A percentile compares a stretch with the other conserved stretches of the same genome.
These are phyloP conservation scores for Phytophthora megakarya DNA, from an alignment of 352 stramenopile genomes.

Conservation along the genomic window DNA sequence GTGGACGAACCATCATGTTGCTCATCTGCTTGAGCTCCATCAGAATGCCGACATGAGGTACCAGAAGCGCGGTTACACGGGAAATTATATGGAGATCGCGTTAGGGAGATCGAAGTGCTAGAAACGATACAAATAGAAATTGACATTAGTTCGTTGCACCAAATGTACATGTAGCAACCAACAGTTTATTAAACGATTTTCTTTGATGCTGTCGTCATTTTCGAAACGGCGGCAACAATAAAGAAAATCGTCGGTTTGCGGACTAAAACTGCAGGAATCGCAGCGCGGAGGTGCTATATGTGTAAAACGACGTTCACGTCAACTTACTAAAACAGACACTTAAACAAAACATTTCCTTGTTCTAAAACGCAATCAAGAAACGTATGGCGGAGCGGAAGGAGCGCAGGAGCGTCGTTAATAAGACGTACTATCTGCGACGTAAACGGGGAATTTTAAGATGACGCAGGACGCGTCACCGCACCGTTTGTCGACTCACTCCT, in stretches of 20 bases:
- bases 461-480: too few species aligned
- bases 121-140: too few species aligned
- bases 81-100: constrained; percentile 58
- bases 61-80: constrained; percentile 56
- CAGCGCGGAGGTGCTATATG: not conserved
- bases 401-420: not conserved
- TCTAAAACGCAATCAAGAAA: not conserved
- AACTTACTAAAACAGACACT: too few species aligned
- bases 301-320: not conserved
- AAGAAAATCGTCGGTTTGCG: too few species aligned
- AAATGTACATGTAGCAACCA: too few species aligned
- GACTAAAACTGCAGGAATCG: too few species aligned
- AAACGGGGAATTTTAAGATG: not conserved
- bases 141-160: too few species aligned
- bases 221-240: not conserved
- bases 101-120: too few species aligned
- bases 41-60: constrained; percentile 62
- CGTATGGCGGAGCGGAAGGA: not conserved
- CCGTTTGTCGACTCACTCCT: too few species aligned
- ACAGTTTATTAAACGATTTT: too few species aligned
- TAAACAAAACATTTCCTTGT: not conserved
- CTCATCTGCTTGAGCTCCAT: constrained; percentile 52
- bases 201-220: not conserved
- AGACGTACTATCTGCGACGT: not conserved
- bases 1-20: constrained; percentile 27